phyloP scores from a whole-genome alignment of 306 rosid species.

The Hippophae tibetana region DNA sequence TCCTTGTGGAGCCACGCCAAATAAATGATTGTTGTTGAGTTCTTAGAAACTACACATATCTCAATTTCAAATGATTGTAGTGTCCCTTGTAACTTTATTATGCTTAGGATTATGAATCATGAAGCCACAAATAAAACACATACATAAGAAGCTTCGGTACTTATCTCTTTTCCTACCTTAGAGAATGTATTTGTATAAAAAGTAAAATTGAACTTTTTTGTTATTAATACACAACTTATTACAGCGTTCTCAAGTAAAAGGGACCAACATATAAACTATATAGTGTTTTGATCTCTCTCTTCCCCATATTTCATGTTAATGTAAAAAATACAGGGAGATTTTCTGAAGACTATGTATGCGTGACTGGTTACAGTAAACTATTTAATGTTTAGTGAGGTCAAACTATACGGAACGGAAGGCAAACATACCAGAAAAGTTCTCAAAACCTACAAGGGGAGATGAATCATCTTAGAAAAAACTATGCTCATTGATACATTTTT shows the following conservation, averaged over 20 bases:
- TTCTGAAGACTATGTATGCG: conserved; percentile 6
- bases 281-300: conserved; percentile 10
- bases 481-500: conserved; percentile 29
- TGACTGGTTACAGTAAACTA: conserved; percentile 5
- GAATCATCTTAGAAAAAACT: conserved; percentile 13
- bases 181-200: no score
- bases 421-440: conserved; percentile 24
- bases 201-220: no score
- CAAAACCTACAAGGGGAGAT: conserved; percentile 4
- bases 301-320: conserved; percentile 20
- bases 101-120: no score
- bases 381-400: conserved; percentile 23
- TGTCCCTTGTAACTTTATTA: no score
- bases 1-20: conserved; percentile 81
- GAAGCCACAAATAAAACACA: no score
- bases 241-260: background rate
- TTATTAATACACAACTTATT: no score
- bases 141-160: no score
- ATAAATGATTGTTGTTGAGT: conserved; percentile 43
- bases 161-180: no score
- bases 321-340: conserved; percentile 1
- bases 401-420: conserved; percentile 22
- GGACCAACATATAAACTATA: background rate
- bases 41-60: background rate
- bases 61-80: no score